Evolutionary conservation across 768 basidiomycete species (phyloP).

Genomic region (Hebeloma cylindrosporum): DNA sequence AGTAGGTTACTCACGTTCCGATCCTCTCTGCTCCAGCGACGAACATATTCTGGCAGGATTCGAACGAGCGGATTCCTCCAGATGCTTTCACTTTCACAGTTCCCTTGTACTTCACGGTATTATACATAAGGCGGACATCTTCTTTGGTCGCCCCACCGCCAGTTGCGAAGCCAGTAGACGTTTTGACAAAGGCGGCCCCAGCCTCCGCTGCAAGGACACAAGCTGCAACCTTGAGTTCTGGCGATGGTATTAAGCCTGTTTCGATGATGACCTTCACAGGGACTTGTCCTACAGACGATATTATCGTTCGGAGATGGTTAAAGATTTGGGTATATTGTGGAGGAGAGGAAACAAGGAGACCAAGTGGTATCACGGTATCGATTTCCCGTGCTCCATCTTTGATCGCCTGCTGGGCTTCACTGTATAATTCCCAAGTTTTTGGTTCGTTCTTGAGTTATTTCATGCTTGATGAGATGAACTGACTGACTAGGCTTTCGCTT

Average conservation of each 20-base stretch:
- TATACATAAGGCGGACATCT: constrained; percentile 47
- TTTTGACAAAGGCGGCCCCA: constrained; percentile 54
- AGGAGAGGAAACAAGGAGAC: constrained; percentile 40
- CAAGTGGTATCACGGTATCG: constrained; percentile 52
- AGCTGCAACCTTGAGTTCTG: constrained; percentile 44
- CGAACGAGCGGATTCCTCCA: constrained; percentile 48
- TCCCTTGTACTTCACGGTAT: constrained; percentile 32
- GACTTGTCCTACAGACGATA: constrained; percentile 31
- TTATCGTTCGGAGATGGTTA: constrained; percentile 40
- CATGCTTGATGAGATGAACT: background rate
- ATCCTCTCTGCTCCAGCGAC: constrained; percentile 51
- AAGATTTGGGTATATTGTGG: constrained; percentile 37
- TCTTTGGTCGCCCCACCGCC: constrained; percentile 43
- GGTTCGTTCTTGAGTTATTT: constrained; percentile 6
- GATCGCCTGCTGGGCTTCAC: constrained; percentile 48
- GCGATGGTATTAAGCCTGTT: constrained; percentile 44
- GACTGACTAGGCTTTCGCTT: constrained; percentile 46
- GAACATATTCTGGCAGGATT: constrained; percentile 47
- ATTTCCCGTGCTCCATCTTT: constrained; percentile 49
- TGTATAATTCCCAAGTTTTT: constrained; percentile 18
- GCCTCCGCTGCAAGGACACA: constrained; percentile 49
- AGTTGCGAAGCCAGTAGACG: constrained; percentile 50
- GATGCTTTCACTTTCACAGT: constrained; percentile 51
- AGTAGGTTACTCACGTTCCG: constrained; percentile 46
- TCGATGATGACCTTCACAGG: constrained; percentile 55